phyloP scores from a whole-genome alignment of 108 stramenopile genomes.

The Discostella pseudostelligera region DNA sequence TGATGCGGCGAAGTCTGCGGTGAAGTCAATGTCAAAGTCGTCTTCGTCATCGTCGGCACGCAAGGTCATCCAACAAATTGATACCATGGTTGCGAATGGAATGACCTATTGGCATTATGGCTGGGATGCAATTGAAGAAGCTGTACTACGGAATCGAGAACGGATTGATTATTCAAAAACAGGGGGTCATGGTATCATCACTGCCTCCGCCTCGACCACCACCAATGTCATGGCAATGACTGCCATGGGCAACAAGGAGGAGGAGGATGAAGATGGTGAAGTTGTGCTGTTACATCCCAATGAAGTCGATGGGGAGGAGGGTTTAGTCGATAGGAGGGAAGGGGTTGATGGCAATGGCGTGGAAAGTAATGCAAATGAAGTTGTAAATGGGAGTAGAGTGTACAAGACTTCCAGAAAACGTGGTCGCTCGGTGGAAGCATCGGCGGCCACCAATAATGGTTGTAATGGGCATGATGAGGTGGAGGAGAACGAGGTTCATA shows the following conservation, averaged over 20 bases:
- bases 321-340: neutral
- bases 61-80: slow-evolving; percentile 32
- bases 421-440: too few relatives aligned
- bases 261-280: neutral
- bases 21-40: neutral
- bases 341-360: neutral
- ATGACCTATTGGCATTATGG: slow-evolving; percentile 24
- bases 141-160: slow-evolving; percentile 25
- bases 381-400: neutral
- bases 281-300: neutral
- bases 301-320: neutral
- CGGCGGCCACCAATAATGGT: neutral
- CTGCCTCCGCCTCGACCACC: neutral
- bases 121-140: slow-evolving; percentile 43
- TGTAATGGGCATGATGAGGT: neutral
- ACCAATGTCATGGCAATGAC: neutral
- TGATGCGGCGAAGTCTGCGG: neutral
- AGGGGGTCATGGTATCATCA: too few relatives aligned
- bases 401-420: neutral
- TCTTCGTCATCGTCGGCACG: slow-evolving; percentile 14
- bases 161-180: slow-evolving; percentile 17
- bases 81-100: slow-evolving; percentile 14
- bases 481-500: neutral
- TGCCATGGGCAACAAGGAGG: neutral
- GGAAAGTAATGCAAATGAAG: neutral